phyloP scores from a whole-genome alignment of 2,329 filamentous ascomycete species.

The Penicillium glabrum region DNA sequence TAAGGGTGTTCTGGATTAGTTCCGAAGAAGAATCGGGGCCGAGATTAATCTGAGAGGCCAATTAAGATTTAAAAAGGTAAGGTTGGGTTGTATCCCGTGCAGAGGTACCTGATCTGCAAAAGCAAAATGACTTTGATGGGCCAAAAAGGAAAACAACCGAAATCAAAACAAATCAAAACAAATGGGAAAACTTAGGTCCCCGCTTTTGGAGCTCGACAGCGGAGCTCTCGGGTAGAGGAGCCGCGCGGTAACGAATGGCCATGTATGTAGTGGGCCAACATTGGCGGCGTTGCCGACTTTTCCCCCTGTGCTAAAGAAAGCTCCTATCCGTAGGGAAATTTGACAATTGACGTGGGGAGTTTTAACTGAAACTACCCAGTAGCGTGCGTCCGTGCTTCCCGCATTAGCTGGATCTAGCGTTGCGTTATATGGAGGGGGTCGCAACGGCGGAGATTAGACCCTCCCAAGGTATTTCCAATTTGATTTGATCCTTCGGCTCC shows the following conservation, averaged over 20 bases:
- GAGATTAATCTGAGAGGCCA: neutral
- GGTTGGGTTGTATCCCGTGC: neutral
- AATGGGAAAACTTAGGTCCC: slow-evolving; percentile 6
- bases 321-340: neutral
- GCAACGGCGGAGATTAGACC: slow-evolving; percentile 17
- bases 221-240: slow-evolving; percentile 18
- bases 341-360: neutral
- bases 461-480: neutral
- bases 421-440: slow-evolving; percentile 6
- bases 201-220: slow-evolving; percentile 14
- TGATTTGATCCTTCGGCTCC: neutral
- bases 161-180: neutral
- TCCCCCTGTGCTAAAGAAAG: neutral
- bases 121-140: neutral
- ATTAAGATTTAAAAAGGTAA: neutral
- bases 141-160: neutral
- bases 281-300: neutral
- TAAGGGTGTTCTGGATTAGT: neutral
- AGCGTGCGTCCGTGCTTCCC: slow-evolving; percentile 29
- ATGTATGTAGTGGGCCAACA: slow-evolving; percentile 6
- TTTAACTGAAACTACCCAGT: slow-evolving; percentile 31
- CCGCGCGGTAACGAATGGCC: slow-evolving; percentile 20
- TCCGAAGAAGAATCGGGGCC: neutral
- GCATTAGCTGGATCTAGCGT: slow-evolving; percentile 23
- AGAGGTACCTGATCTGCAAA: neutral